Percentiles rank a stretch among this genome's conserved stretches.
These are phyloP conservation scores for Floccularia luteovirens DNA, from an alignment of 768 basidiomycete species.

Conservation along the genomic window DNA sequence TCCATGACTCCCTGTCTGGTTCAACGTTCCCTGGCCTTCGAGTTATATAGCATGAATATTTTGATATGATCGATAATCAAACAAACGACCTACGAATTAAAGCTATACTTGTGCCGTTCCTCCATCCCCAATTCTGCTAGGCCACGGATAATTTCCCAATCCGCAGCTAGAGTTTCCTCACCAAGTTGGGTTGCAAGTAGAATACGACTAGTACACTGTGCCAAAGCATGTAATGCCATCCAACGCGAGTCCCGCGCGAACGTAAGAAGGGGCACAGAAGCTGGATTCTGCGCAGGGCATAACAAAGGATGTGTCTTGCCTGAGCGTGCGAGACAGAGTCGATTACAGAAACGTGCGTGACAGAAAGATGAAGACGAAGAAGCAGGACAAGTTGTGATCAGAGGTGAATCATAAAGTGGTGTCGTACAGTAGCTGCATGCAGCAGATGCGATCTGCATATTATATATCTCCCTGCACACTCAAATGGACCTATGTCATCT, in stretches of 20 bases:
- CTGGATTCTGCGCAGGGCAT: constrained; percentile 71
- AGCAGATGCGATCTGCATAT: constrained; percentile 47
- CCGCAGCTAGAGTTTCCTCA: constrained; percentile 34
- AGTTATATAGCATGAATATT: constrained; percentile 6
- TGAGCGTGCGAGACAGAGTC: constrained; percentile 66
- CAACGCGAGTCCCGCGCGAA: constrained; percentile 56
- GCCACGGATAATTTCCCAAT: constrained; percentile 48
- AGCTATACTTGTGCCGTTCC: constrained; percentile 49
- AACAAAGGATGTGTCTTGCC: constrained; percentile 61
- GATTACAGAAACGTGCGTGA: constrained; percentile 69
- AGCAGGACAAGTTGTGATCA: constrained; percentile 46
- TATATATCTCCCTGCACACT: constrained; percentile 64
- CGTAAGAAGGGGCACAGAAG: constrained; percentile 47
- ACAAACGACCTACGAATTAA: constrained; percentile 28
- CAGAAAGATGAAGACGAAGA: constrained; percentile 37
- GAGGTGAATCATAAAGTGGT: constrained; percentile 37
- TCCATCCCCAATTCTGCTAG: constrained; percentile 77
- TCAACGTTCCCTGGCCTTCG: constrained; percentile 22
- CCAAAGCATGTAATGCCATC: constrained; percentile 72
- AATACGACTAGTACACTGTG: constrained; percentile 57
- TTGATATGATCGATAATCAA: constrained; percentile 3
- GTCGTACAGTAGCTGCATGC: constrained; percentile 77
- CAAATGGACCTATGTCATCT: constrained; percentile 6
- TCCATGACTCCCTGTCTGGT: constrained; percentile 63
- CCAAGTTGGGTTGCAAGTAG: constrained; percentile 45